Evolutionary conservation across 1,284 basidiomycete species (phyloP).

Genomic region (Microbotryum lychnidis-dioicae): DNA sequence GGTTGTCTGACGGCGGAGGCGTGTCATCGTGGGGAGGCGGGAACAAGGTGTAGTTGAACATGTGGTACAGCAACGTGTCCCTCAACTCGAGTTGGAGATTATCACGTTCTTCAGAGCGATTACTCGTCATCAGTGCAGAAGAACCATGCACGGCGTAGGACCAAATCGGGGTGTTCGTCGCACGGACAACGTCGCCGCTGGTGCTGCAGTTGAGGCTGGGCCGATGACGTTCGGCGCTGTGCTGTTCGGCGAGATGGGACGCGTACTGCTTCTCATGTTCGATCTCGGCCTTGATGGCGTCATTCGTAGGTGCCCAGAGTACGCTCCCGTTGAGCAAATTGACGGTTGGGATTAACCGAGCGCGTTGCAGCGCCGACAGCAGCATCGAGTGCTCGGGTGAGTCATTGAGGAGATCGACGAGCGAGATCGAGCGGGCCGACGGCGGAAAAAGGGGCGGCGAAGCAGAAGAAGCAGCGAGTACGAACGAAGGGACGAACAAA

Average conservation of each 20-base stretch:
- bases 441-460: neutral
- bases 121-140: neutral
- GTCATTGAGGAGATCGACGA: constrained; percentile 65
- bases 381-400: constrained; percentile 49
- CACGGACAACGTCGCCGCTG: no score
- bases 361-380: constrained; percentile 69
- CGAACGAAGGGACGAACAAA: no score
- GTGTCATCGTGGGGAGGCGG: constrained; percentile 25
- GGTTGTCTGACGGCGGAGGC: constrained; percentile 4
- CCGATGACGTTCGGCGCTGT: neutral
- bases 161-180: no score
- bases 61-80: constrained; percentile 88
- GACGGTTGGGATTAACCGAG: constrained; percentile 82
- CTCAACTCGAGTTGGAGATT: constrained; percentile 78
- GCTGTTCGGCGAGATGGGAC: neutral
- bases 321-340: constrained; percentile 75
- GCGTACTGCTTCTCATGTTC: neutral
- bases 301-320: constrained; percentile 90
- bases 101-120: constrained; percentile 45
- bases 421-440: constrained; percentile 19
- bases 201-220: no score
- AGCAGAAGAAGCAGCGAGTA: no score
- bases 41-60: constrained; percentile 73
- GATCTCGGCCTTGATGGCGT: constrained; percentile 54
- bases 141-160: no score